A percentile compares a stretch with the other conserved stretches of the same genome.
These are phyloP conservation scores for Inonotus obliquus DNA, from an alignment of 1,284 basidiomycete genomes.

Conservation along the genomic window DNA sequence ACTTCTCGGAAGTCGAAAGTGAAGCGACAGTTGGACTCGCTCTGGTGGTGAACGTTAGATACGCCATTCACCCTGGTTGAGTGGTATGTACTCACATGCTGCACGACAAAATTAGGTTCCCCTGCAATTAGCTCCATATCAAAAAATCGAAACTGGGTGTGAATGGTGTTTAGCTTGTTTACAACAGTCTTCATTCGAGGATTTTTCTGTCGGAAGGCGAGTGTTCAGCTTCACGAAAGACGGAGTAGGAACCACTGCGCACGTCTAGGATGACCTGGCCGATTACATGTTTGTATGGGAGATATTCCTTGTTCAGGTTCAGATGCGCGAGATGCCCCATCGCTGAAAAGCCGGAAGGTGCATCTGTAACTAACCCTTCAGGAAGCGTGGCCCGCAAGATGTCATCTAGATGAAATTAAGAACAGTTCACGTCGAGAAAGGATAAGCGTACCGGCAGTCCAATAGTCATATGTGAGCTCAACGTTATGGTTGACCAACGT, in stretches of 20 bases:
- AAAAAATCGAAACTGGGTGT: conserved; percentile 88
- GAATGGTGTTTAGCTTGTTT: conserved; percentile 90
- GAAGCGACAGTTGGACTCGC: conserved; percentile 85
- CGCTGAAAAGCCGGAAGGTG: conserved; percentile 84
- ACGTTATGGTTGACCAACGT: conserved; percentile 58
- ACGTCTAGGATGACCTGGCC: conserved; percentile 91
- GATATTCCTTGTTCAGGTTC: conserved; percentile 86
- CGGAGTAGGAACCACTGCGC: conserved; percentile 27
- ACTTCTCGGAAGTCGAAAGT: conserved; percentile 94
- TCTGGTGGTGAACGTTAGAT: conserved; percentile 29
- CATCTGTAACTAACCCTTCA: conserved; percentile 65
- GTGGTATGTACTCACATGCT: conserved; percentile 60
- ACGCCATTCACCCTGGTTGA: conserved; percentile 1
- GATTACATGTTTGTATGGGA: conserved; percentile 89
- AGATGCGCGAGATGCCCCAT: conserved; percentile 92
- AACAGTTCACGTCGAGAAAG: neutral
- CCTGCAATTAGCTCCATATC: conserved; percentile 97
- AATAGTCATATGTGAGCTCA: conserved; percentile 77
- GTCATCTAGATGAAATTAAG: conserved; percentile 45
- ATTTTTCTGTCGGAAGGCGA: conserved; percentile 64
- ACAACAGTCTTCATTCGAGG: conserved; percentile 82
- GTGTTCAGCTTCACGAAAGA: neutral
- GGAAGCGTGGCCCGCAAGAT: conserved; percentile 80
- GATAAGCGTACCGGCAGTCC: conserved; percentile 64
- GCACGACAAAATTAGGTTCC: conserved; percentile 78